A percentile compares a stretch with the other conserved stretches of the same genome.
phyloP scores from a whole-genome alignment of 768 basidiomycete genomes.

The Suillus placidus region DNA sequence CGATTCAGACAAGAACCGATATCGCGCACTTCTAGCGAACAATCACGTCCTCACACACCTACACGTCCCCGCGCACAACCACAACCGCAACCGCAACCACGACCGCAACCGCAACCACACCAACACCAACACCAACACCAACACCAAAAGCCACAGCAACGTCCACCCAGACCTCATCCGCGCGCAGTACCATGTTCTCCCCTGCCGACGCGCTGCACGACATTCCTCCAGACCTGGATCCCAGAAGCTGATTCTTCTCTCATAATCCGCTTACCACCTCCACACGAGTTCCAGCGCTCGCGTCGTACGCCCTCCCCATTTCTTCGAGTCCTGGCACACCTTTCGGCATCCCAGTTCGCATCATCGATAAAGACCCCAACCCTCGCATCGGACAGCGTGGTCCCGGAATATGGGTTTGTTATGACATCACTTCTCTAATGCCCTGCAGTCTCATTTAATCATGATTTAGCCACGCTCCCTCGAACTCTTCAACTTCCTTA shows the following conservation, averaged over 20 bases:
- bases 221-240: slow-evolving; percentile 65
- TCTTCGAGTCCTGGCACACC: slow-evolving; percentile 39
- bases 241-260: slow-evolving; percentile 54
- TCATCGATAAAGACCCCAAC: too few relatives aligned
- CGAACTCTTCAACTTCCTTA: too few relatives aligned
- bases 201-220: slow-evolving; percentile 41
- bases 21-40: slow-evolving; percentile 19
- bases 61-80: neutral
- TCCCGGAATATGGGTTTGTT: too few relatives aligned
- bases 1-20: slow-evolving; percentile 23
- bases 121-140: slow-evolving; percentile 10
- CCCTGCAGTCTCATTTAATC: too few relatives aligned
- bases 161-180: slow-evolving; percentile 28
- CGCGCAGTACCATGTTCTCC: slow-evolving; percentile 45
- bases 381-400: too few relatives aligned
- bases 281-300: slow-evolving; percentile 55
- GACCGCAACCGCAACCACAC: too few relatives aligned
- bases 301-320: slow-evolving; percentile 27
- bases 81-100: slow-evolving; percentile 15
- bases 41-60: neutral
- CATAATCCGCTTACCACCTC: slow-evolving; percentile 63
- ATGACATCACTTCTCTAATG: too few relatives aligned
- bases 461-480: too few relatives aligned
- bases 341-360: too few relatives aligned
- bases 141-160: slow-evolving; percentile 8